phyloP scores from a whole-genome alignment of 805 yeast species.

The Teunomyces aglyptinius region DNA sequence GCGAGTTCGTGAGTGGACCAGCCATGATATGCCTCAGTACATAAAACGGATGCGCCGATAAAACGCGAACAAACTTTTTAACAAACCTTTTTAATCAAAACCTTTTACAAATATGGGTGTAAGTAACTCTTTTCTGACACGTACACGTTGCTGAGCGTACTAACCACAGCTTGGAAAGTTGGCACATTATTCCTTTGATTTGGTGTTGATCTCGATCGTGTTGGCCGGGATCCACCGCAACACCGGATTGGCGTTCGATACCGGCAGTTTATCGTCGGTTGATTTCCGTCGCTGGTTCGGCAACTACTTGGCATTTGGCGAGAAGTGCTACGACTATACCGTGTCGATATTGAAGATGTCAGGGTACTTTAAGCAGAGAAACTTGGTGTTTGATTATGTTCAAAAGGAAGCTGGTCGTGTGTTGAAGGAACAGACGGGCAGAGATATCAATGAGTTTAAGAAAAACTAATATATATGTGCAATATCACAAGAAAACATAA shows the following conservation, averaged over 20 bases:
- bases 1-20: slow-evolving; percentile 62
- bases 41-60: slow-evolving; percentile 36
- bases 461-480: not conserved
- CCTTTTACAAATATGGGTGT: slow-evolving; percentile 6
- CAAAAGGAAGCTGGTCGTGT: slow-evolving; percentile 28
- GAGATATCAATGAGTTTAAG: slow-evolving; percentile 22
- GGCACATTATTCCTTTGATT: slow-evolving; percentile 72
- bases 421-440: slow-evolving; percentile 30
- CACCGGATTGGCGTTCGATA: slow-evolving; percentile 67
- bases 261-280: slow-evolving; percentile 47
- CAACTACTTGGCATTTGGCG: slow-evolving; percentile 60
- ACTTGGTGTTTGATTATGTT: slow-evolving; percentile 35
- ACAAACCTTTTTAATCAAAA: not conserved
- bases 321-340: slow-evolving; percentile 50
- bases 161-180: slow-evolving; percentile 53
- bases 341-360: slow-evolving; percentile 46
- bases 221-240: slow-evolving; percentile 83
- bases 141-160: not conserved
- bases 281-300: slow-evolving; percentile 47
- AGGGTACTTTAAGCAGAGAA: slow-evolving; percentile 50
- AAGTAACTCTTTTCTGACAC: too few relatives aligned
- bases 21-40: slow-evolving; percentile 45
- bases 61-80: not conserved
- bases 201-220: slow-evolving; percentile 74
- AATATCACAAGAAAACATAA: not conserved